phyloP scores from a whole-genome alignment of 768 basidiomycete species.

The Podaxis sp. region DNA sequence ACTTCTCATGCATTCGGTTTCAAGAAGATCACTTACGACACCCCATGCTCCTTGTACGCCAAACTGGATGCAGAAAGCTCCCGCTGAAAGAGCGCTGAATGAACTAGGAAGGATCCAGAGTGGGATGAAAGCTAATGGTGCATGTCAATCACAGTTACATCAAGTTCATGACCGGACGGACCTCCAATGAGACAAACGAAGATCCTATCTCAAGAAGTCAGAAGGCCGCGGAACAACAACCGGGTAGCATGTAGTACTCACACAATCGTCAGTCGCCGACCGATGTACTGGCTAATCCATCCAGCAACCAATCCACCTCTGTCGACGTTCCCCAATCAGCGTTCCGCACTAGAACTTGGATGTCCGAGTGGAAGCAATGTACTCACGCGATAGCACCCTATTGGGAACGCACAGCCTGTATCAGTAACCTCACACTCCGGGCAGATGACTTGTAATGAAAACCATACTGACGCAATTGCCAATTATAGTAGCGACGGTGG shows the following conservation, averaged over 20 bases:
- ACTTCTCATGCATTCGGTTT: conserved; percentile 35
- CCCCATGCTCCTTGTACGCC: conserved; percentile 93
- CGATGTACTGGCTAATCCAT: conserved; percentile 70
- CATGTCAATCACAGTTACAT: background rate
- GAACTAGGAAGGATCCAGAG: conserved; percentile 80
- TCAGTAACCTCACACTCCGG: background rate
- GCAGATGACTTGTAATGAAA: background rate
- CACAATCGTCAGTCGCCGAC: conserved; percentile 83
- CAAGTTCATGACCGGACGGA: conserved; percentile 18
- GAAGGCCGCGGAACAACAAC: background rate
- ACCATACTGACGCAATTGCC: conserved; percentile 55
- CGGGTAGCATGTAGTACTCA: conserved; percentile 24
- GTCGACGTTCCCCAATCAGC: background rate
- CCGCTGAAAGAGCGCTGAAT: conserved; percentile 72
- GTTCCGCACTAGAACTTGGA: background rate
- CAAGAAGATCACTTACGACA: conserved; percentile 59
- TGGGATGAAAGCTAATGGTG: conserved; percentile 55
- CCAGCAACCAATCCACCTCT: conserved; percentile 76
- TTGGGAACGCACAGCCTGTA: background rate
- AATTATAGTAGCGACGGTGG: conserved; percentile 80
- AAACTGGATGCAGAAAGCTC: conserved; percentile 85
- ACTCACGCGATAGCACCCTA: conserved; percentile 41
- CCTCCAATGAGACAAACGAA: conserved; percentile 58
- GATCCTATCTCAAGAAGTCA: conserved; percentile 31
- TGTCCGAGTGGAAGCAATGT: background rate